phyloP scores from a whole-genome alignment of 192 early-diverging fungal genomes.

The Chytriomyces sp. region DNA sequence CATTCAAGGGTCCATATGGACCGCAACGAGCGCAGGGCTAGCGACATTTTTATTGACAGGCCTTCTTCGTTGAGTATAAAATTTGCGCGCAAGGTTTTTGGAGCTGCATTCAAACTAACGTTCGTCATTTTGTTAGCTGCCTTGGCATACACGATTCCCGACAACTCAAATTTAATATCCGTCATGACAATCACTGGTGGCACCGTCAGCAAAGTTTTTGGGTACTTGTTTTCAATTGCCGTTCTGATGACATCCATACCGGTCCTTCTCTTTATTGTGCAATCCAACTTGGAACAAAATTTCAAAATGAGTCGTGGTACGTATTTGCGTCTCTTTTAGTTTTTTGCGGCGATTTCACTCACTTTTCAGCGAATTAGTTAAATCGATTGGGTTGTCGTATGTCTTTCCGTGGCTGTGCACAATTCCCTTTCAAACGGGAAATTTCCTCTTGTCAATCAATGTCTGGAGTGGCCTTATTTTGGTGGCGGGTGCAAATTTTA shows the following conservation, averaged over 20 bases:
- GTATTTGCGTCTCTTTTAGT: not conserved
- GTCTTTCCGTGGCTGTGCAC: constrained; percentile 46
- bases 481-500: constrained; percentile 53
- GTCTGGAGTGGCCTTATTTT: constrained; percentile 51
- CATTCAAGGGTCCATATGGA: constrained; percentile 53
- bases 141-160: constrained; percentile 34
- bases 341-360: not conserved
- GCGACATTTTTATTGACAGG: constrained; percentile 48
- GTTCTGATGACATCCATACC: constrained; percentile 27
- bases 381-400: constrained; percentile 39
- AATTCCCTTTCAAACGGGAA: constrained; percentile 44
- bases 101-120: too few species aligned
- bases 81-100: too few species aligned
- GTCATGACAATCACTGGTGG: constrained; percentile 21
- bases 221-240: constrained; percentile 30
- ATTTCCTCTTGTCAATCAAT: constrained; percentile 36
- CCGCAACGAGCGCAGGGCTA: constrained; percentile 32
- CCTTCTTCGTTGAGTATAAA: constrained; percentile 31
- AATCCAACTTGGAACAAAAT: constrained; percentile 29
- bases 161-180: constrained; percentile 20
- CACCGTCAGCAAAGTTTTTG: constrained; percentile 32
- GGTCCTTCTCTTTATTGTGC: constrained; percentile 17
- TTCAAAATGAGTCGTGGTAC: constrained; percentile 22
- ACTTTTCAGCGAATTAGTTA: not conserved
- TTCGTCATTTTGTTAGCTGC: constrained; percentile 29